Base-by-base conservation (phyloP, 306 rosid species). In the Ziziphus jujuba region DNA sequence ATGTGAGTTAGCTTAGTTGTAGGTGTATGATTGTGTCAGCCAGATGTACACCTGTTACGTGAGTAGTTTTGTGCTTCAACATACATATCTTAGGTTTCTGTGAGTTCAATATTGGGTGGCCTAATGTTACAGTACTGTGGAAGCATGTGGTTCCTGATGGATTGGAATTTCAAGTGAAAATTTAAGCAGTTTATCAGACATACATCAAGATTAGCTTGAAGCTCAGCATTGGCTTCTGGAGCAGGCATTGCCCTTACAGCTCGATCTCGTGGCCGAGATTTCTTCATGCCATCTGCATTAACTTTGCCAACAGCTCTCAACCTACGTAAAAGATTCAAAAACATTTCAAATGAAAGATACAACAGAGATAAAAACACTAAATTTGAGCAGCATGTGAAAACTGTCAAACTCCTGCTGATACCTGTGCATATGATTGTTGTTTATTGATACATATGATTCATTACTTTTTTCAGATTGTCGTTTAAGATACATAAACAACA, bases 181-280 rank as follows among this genome's bases (percentile, higher is more conserved):
- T 28, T 28, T 1, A 28, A 28, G 33, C 33, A 64, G 68, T 36
- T 73, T 59, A 75, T 49, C 38, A 52, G 63, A 68, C 88, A 56
- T 88, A 95, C 99, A 76, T 95, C 99, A 57, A 95, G 86, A 69
- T 95, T 95, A 71, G 85, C 87, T 79, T 90, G 99, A 79, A 90
- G 85, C 80, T 95, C 99, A 25, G 99, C 97, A 77, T 95, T 87
- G 58, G 96, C 99, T 65, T 88, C 97, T 61, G 88, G 97, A 75
- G 82, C 92, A 33, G 97, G 88, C 74, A 87, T 71, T 73, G 88
- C 96, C 78, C 97, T 87, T 21, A 78, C 83, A 66, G 72, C 75
- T 66, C 97, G 85, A 38, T 95, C 97, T 2, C 96, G 95, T 15
- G 90, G 80, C 20, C 96, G 91, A 38, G 96, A 82, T 80, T 80